Conservation (phyloP, 305 asterid species). For the Fraxinus nigra region DNA sequence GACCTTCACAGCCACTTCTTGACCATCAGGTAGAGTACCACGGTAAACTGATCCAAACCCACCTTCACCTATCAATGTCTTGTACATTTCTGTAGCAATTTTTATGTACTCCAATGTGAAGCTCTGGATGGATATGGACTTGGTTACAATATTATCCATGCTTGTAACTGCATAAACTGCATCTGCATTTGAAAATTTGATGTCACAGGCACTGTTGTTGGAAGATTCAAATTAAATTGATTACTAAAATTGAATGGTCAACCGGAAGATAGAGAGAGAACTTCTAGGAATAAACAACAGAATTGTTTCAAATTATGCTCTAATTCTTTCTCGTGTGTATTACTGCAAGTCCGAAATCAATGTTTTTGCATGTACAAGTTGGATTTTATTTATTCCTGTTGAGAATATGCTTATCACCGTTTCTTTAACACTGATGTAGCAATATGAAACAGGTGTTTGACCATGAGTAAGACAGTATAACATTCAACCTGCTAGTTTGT, state of each 20-base stretch:
- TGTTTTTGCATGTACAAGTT: background rate
- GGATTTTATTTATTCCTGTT: background rate
- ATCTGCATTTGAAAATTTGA: slow-evolving; percentile 48
- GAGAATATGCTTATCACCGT: background rate
- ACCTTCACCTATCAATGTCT: slow-evolving; percentile 83
- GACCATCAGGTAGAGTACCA: slow-evolving; percentile 74
- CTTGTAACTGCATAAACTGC: slow-evolving; percentile 72
- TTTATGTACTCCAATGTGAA: slow-evolving; percentile 63
- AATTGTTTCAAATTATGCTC: background rate
- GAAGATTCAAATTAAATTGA: background rate
- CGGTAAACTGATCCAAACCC: slow-evolving; percentile 83
- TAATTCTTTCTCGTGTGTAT: background rate
- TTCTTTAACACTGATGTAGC: background rate
- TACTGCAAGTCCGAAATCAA: background rate
- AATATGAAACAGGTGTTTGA: background rate
- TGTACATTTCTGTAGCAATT: slow-evolving; percentile 61
- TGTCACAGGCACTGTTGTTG: background rate
- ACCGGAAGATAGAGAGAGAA: background rate
- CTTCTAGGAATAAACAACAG: background rate
- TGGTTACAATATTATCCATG: slow-evolving; percentile 42
- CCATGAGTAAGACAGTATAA: background rate
- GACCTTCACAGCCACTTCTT: slow-evolving; percentile 91
- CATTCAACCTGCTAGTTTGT: background rate
- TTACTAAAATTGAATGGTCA: background rate
- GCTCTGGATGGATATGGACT: slow-evolving; percentile 51